Conservation (phyloP, 345 rosid species). For the Syzygium aqueum region DNA sequence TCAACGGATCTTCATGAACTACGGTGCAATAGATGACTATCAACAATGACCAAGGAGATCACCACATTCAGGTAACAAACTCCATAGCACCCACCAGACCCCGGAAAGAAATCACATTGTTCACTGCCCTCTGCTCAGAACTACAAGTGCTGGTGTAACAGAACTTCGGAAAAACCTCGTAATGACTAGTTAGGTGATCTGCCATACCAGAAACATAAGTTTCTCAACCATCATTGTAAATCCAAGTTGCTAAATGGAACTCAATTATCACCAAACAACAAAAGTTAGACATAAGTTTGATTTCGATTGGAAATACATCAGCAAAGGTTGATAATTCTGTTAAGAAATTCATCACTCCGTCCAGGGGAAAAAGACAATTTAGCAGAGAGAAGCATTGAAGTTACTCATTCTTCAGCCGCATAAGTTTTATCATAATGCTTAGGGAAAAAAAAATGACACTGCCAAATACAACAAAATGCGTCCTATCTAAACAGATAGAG, state of each 20-base stretch:
- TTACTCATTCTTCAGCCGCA: background rate
- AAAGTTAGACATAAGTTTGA: background rate
- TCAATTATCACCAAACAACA: background rate
- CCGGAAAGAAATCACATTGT: background rate
- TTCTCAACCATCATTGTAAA: background rate
- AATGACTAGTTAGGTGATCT: background rate
- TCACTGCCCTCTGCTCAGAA: background rate
- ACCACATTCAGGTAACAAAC: background rate
- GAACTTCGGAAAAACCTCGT: background rate
- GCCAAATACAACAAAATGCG: background rate
- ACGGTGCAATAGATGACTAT: background rate
- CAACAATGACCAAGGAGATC: background rate
- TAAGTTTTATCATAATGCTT: background rate
- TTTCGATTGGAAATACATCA: background rate
- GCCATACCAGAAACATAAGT: background rate
- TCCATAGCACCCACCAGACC: background rate
- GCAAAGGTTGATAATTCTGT: background rate
- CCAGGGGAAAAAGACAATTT: background rate
- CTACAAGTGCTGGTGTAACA: background rate
- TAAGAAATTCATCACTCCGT: background rate
- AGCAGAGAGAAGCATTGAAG: background rate
- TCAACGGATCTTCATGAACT: background rate
- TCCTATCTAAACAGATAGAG: background rate
- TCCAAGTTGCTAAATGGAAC: background rate
- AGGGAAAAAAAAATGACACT: background rate